phyloP scores from a whole-genome alignment of 2,329 filamentous ascomycete genomes.

The Chaetomiaceae sp. region DNA sequence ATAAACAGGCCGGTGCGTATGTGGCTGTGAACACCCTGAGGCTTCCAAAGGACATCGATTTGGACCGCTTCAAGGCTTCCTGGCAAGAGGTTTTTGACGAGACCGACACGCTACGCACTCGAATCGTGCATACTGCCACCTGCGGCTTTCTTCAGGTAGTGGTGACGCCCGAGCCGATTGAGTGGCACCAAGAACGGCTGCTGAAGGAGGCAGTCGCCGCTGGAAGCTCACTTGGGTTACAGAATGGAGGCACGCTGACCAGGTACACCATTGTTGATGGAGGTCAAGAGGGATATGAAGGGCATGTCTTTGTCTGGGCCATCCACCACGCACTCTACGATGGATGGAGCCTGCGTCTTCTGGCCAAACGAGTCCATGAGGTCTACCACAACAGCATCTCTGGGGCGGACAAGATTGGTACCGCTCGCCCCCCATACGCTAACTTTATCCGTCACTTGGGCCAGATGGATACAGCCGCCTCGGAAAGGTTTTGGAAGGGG shows the following conservation, averaged over 20 bases:
- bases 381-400: conserved; percentile 13
- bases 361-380: conserved; percentile 20
- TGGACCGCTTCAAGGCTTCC: conserved; percentile 27
- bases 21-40: conserved; percentile 30
- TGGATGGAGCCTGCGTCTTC: conserved; percentile 39
- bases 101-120: conserved; percentile 22
- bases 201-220: conserved; percentile 17
- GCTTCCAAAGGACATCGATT: conserved; percentile 21
- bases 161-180: conserved; percentile 14
- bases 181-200: conserved; percentile 16
- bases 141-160: conserved; percentile 22
- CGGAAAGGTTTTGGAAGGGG: conserved; percentile 40
- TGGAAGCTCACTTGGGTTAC: conserved; percentile 14
- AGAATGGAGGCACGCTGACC: conserved; percentile 20
- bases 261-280: conserved; percentile 18
- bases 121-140: conserved; percentile 19
- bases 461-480: conserved; percentile 26
- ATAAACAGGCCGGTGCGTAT: conserved; percentile 35
- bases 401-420: neutral
- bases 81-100: conserved; percentile 26
- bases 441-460: conserved; percentile 23
- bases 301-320: conserved; percentile 22
- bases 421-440: conserved; percentile 11
- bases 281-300: neutral
- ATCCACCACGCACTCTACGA: conserved; percentile 47